Base-by-base conservation (phyloP, 2,329 filamentous ascomycete genomes). In the Metarhizium sp. region DNA sequence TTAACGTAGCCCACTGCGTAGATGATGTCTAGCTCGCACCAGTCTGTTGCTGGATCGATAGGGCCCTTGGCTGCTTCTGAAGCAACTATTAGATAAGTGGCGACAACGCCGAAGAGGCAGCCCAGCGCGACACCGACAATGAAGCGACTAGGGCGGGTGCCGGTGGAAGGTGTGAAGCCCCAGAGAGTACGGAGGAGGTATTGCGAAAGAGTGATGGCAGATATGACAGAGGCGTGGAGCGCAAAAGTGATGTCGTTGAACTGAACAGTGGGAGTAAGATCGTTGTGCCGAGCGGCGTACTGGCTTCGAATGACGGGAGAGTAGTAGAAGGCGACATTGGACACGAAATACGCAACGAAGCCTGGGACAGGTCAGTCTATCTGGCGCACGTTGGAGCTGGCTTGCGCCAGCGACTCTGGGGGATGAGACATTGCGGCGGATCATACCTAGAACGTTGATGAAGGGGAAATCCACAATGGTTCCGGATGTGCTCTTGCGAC, bases 191-290 rank as follows among this genome's bases (percentile, higher is more conserved):
- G 80, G 64, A 95, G 87, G 63, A 95, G 88, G 62, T 84, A 84
- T 70, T 96, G 92, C 51, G 84, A 88, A 58, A 87, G 85, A n/a
- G 84, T 82, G 55, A 96, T 68, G 47, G 81, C 63, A 62, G 85
- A 90, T 59, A 95, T 73, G 10, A 91, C 59, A 16, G 90, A 76
- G 38, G 88, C 92, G 72, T 97, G 92, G 3, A 83, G 75, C 16
- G 92, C 91, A 69, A 97, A 97, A 14, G 85, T 82, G 57, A 97
- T 79, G 73, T 99, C 94, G 72, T 97, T 97, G 72, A 90, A 82
- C 55, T 87, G 84, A 34, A 96, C 92, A 1, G 92, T 94, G 3
- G 92, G 90, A 47, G 87, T 81, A 7, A 89, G 84, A 4, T 86
- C 84, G 49, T 80, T 71, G 70, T 97, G 84, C 58, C 94, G 85